Conservation (phyloP, 2,329 filamentous ascomycete genomes). For the Anisogramma anomala region DNA sequence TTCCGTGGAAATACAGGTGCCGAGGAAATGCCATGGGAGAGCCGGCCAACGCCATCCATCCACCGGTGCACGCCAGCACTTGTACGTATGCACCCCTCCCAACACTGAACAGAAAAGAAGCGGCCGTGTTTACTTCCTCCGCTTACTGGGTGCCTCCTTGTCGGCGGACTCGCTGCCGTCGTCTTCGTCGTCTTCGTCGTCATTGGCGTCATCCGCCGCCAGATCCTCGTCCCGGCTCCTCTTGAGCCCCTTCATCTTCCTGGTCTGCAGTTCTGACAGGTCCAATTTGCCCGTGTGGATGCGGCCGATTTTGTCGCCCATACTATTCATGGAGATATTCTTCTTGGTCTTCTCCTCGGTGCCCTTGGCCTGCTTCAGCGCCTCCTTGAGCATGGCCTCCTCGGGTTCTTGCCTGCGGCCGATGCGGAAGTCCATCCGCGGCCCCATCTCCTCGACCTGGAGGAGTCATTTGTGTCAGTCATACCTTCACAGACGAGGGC, state of each 20-base stretch:
- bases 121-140: constrained; percentile 23
- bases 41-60: constrained; percentile 10
- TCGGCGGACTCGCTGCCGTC: constrained; percentile 26
- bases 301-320: constrained; percentile 93
- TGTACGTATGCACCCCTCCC: background rate
- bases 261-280: constrained; percentile 73
- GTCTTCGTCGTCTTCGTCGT: constrained; percentile 35
- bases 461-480: no score
- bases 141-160: constrained; percentile 28
- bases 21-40: background rate
- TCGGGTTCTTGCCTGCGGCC: constrained; percentile 74
- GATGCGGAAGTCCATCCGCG: constrained; percentile 81
- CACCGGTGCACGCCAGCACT: constrained; percentile 10
- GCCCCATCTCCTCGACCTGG: constrained; percentile 79
- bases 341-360: constrained; percentile 77
- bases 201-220: constrained; percentile 39
- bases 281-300: constrained; percentile 89
- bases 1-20: background rate
- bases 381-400: constrained; percentile 71
- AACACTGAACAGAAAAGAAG: background rate
- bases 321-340: constrained; percentile 81
- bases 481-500: no score
- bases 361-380: constrained; percentile 73
- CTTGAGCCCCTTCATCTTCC: constrained; percentile 99
- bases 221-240: constrained; percentile 54